phyloP scores from a whole-genome alignment of 257 asterid species.

The Ajuga chamaepitys region DNA sequence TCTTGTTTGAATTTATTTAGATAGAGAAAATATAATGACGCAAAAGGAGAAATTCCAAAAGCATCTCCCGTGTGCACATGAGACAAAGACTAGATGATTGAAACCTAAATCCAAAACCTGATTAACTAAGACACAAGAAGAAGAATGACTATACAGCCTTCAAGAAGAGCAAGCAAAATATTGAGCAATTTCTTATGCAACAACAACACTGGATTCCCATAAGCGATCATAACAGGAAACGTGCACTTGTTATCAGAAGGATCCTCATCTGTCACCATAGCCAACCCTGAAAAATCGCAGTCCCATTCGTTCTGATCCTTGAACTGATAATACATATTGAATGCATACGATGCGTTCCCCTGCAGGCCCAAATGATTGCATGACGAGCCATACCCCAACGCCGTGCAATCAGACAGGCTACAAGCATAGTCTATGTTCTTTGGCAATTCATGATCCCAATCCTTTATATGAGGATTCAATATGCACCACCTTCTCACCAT shows the following conservation, averaged over 20 bases:
- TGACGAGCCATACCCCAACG: slow-evolving; percentile 82
- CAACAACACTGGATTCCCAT: slow-evolving; percentile 44
- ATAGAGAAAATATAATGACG: too few relatives aligned
- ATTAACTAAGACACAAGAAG: slow-evolving; percentile 47
- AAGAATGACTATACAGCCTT: slow-evolving; percentile 70
- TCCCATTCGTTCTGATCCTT: slow-evolving; percentile 75
- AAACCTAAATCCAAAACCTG: neutral
- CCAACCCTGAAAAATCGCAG: slow-evolving; percentile 81
- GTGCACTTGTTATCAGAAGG: slow-evolving; percentile 62
- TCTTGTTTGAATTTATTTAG: too few relatives aligned
- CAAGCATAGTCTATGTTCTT: slow-evolving; percentile 74
- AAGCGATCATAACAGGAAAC: slow-evolving; percentile 73
- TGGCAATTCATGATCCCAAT: slow-evolving; percentile 34
- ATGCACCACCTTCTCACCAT: slow-evolving; percentile 77
- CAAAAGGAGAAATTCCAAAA: neutral
- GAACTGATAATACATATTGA: slow-evolving; percentile 85
- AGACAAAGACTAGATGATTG: neutral
- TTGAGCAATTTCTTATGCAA: slow-evolving; percentile 51
- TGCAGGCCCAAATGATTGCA: slow-evolving; percentile 52
- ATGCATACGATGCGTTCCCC: slow-evolving; percentile 94
- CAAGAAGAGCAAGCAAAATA: slow-evolving; percentile 52
- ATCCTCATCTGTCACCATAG: slow-evolving; percentile 50
- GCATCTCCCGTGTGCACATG: too few relatives aligned
- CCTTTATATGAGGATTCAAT: slow-evolving; percentile 41
- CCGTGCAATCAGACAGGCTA: slow-evolving; percentile 78